Conservation (phyloP, 2,329 filamentous ascomycete species). For the Blastomyces percursus region DNA sequence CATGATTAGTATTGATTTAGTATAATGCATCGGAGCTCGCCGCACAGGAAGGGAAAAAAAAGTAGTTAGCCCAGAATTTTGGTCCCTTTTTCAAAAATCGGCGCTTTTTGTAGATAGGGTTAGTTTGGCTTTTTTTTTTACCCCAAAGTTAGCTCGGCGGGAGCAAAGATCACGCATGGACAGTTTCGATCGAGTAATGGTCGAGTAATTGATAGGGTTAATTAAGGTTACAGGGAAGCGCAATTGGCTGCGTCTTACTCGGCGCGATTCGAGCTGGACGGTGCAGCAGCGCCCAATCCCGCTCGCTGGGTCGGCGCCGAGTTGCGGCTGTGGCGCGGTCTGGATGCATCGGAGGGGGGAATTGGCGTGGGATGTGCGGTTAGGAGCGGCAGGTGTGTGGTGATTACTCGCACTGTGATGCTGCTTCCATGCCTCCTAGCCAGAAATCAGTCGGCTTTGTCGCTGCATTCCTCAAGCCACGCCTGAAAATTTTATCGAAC, state of each 20-base stretch:
- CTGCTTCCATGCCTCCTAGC: background rate
- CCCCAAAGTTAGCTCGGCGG: background rate
- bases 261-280: background rate
- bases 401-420: background rate
- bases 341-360: too few species aligned
- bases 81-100: background rate
- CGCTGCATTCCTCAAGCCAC: background rate
- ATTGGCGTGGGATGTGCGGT: background rate
- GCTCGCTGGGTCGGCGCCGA: background rate
- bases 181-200: slow-evolving; percentile 4
- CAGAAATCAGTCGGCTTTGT: background rate
- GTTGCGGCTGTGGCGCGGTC: background rate
- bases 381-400: background rate
- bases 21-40: background rate
- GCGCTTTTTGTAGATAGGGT: background rate
- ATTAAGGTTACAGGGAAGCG: slow-evolving; percentile 4
- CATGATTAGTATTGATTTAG: background rate
- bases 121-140: background rate
- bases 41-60: background rate
- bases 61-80: background rate
- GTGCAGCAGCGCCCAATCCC: too few species aligned
- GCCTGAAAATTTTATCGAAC: background rate
- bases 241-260: background rate
- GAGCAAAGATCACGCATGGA: background rate
- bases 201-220: slow-evolving; percentile 5